Base-by-base conservation (phyloP, 176 grass and related monocot species). In the Coix lacrymajobi region DNA sequence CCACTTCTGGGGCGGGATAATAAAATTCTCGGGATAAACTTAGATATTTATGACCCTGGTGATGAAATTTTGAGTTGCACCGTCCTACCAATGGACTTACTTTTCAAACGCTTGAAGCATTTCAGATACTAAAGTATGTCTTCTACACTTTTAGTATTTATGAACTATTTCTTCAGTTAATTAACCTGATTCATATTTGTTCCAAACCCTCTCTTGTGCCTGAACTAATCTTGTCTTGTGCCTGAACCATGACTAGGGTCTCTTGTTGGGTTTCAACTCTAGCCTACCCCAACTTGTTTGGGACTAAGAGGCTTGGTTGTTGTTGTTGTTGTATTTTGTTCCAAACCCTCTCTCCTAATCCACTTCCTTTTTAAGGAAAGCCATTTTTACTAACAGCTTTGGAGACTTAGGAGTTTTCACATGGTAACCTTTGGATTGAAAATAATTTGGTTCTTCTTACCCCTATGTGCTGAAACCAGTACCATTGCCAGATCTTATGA, bases 121-220 rank as follows among this genome's bases (percentile, higher is more conserved):
- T 77, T 77, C 34, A 3, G 24, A 77, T 77, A 43, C 56, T 77
- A 56, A 62, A 77, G 75, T 62, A 43, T 77, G 37, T 73, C 41
- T 66, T 80, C 17, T 49, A 37, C 32, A 43, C 75, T 57, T 58
- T 20, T 9, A 31, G 6, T 75, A 83, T 83, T 74, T 54, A 54
- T 57, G 41, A 39, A 24, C 46, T 60, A 44, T 64, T 34, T 69
- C 19, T 45, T 58, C 11, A 77, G 28, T 66, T 77, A 56, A 19
- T 66, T 77, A 56, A 19, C 51, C 28, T 70, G 20, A 36, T 62
- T 32, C 10, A 79, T 78, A 48, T 77, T 78, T 78, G 37, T 85
- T 69, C 34, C 34, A 58, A 84, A 84, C 20, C 40, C 10, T 7
- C 1, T 64, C 20, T 84, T n/a, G n/a, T n/a, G n/a, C n/a, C n/a